These are phyloP conservation scores for Talaromyces liani DNA, from an alignment of 495 filamentous ascomycete species.

Conservation along the genomic window DNA sequence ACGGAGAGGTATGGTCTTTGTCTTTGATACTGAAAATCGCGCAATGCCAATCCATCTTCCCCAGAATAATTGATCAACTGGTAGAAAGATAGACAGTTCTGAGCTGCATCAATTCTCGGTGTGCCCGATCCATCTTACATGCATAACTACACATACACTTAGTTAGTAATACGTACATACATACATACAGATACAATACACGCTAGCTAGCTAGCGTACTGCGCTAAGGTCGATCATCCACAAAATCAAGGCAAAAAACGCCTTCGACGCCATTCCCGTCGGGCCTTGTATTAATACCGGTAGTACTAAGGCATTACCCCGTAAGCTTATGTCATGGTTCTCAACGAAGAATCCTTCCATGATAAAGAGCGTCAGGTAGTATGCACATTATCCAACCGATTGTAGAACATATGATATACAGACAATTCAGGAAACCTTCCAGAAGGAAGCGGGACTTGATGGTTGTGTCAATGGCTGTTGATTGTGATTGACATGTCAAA, in stretches of 20 bases:
- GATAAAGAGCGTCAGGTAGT: not conserved
- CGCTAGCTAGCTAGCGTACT: not conserved
- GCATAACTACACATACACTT: too few relatives aligned
- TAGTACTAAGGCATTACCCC: not conserved
- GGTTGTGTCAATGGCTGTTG: not conserved
- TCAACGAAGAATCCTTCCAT: not conserved
- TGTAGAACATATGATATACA: not conserved
- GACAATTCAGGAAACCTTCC: not conserved
- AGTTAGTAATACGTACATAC: too few relatives aligned
- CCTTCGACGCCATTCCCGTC: conserved; percentile 2
- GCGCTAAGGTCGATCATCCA: not conserved
- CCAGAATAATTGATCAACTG: not conserved
- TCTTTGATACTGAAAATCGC: not conserved
- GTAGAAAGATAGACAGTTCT: not conserved
- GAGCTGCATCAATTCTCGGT: not conserved
- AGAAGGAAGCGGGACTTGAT: not conserved
- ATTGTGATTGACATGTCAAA: not conserved
- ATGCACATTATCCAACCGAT: not conserved
- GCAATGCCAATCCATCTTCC: not conserved
- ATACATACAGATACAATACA: not conserved
- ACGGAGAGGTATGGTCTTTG: not conserved
- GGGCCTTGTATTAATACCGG: not conserved
- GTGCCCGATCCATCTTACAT: not conserved
- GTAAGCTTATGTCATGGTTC: not conserved
- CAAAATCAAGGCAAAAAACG: not conserved